Conservation (phyloP, 2,329 filamentous ascomycete species). For the Talaromyces pinophilus region DNA sequence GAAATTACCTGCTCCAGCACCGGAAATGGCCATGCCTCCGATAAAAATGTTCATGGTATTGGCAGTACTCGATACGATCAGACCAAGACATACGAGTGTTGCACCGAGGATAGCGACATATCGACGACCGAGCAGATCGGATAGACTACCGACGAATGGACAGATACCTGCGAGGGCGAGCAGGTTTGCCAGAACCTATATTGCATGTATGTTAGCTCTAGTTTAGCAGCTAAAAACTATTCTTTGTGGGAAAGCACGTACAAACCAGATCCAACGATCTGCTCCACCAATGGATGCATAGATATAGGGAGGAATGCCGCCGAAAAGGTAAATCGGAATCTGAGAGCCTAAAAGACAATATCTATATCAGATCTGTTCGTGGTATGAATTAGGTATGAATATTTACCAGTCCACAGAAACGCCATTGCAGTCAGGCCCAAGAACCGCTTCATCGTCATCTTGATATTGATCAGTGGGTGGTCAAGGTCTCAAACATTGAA, state of each 20-base stretch:
- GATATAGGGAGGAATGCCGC: conserved; percentile 56
- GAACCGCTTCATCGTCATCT: conserved; percentile 55
- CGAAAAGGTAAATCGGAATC: conserved; percentile 59
- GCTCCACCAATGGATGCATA: conserved; percentile 62
- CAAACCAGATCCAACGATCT: conserved; percentile 64
- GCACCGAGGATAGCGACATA: conserved; percentile 61
- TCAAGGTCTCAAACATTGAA: not conserved
- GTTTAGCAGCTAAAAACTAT: not conserved
- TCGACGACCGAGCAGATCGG: conserved; percentile 64
- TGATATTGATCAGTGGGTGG: conserved; percentile 28
- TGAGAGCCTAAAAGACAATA: conserved; percentile 36
- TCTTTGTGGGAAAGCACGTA: conserved; percentile 28
- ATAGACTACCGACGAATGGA: conserved; percentile 66
- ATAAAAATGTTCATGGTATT: conserved; percentile 63
- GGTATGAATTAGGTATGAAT: not conserved
- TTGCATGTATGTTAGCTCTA: conserved; percentile 9
- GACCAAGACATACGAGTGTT: conserved; percentile 57
- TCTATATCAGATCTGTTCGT: not conserved
- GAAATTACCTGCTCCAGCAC: conserved; percentile 55
- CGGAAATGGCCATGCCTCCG: conserved; percentile 61
- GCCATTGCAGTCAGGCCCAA: conserved; percentile 61
- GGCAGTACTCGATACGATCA: conserved; percentile 61
- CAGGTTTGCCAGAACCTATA: conserved; percentile 52
- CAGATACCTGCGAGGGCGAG: conserved; percentile 59
- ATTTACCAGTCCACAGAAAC: conserved; percentile 61